Percentiles rank a stretch among this genome's conserved stretches.
Evolutionary conservation across 163 green algal species (phyloP).

Genomic region (Scenedesmus sp.): DNA sequence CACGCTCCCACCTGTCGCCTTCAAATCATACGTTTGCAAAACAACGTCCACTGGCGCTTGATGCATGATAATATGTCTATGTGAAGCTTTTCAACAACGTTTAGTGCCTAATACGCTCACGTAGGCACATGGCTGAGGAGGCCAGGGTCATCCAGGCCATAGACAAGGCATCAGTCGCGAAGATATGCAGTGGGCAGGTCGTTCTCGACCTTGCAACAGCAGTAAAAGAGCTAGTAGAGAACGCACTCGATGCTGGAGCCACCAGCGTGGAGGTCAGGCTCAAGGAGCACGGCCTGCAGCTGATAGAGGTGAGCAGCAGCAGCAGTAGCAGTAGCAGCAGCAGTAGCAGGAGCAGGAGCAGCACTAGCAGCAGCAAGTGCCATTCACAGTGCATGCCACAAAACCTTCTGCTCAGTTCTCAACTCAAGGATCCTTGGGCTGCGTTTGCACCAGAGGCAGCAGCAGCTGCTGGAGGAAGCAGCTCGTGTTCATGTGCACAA

Average conservation of each 20-base stretch:
- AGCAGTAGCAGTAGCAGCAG: neutral
- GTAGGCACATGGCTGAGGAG: neutral
- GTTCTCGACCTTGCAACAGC: slow-evolving; percentile 93
- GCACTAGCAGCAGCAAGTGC: neutral
- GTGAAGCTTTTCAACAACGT: too few relatives aligned
- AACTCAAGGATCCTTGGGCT: too few relatives aligned
- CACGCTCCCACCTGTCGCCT: too few relatives aligned
- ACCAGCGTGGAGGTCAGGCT: slow-evolving; percentile 93
- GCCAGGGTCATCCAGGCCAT: slow-evolving; percentile 36
- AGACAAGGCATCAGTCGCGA: slow-evolving; percentile 30
- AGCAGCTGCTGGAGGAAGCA: too few relatives aligned
- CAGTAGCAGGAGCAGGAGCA: neutral
- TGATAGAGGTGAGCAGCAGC: slow-evolving; percentile 80
- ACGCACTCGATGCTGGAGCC: slow-evolving; percentile 94
- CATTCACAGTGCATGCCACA: too few relatives aligned
- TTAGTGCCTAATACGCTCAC: too few relatives aligned
- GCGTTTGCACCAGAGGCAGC: too few relatives aligned
- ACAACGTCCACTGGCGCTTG: too few relatives aligned
- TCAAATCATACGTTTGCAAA: too few relatives aligned
- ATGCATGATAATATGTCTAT: too few relatives aligned
- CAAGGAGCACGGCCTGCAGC: slow-evolving; percentile 88
- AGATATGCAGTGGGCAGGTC: slow-evolving; percentile 77
- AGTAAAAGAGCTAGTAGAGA: slow-evolving; percentile 98
- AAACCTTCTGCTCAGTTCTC: too few relatives aligned
- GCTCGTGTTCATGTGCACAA: too few relatives aligned